Evolutionary conservation across 2,329 filamentous ascomycete species (phyloP), one percentile per base, ranked within the genome.

Genomic region (Biscogniauxia mediterranea): DNA sequence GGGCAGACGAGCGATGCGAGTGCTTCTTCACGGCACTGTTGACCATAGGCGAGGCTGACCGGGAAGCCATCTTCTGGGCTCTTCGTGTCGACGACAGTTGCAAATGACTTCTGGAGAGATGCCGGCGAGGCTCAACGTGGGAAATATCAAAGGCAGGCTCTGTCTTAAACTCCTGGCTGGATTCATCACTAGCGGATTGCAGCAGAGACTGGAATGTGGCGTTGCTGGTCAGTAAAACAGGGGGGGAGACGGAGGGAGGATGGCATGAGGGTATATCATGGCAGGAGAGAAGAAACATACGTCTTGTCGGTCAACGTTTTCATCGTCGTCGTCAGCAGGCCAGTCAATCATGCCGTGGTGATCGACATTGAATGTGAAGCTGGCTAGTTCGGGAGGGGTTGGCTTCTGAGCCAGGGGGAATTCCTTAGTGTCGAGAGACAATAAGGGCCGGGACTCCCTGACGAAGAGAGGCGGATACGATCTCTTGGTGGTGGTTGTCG

Each of bases 381-480:
- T 88, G 64, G 87, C 86, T 62, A 99, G 80, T 56, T 90, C 88
- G 17, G 87, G 85, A 1, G 95, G 95, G 1, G 93, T 96, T 1
- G 92, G 89, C 55, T 91, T 88, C 64, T 85, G 84, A 46, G 94
- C 94, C 28, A 99, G 81, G 49, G 95, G 95, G 74, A 96, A 99
- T 69, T 95, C 87, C 74, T 96, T 96, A 15, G 89, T 83, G 75
- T 98, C 93, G 61, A 97, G 85, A 58, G 88, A 84, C 61, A 85
- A 81, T 38, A 93, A 83, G 56, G 87, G 85, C 57, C 86, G 85
- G 23, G 92, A 89, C 61, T 91, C 85, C 66, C 87, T 88, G 67
- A 97, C 86, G 59, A 91, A 82, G 61, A 97, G 81, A n/a, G 92
- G 92, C 54, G 94, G 93, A 67, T 95, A 96, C 76, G 77, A 92